Conservation (phyloP, 305 asterid genomes). For the Salvia sclarea region DNA sequence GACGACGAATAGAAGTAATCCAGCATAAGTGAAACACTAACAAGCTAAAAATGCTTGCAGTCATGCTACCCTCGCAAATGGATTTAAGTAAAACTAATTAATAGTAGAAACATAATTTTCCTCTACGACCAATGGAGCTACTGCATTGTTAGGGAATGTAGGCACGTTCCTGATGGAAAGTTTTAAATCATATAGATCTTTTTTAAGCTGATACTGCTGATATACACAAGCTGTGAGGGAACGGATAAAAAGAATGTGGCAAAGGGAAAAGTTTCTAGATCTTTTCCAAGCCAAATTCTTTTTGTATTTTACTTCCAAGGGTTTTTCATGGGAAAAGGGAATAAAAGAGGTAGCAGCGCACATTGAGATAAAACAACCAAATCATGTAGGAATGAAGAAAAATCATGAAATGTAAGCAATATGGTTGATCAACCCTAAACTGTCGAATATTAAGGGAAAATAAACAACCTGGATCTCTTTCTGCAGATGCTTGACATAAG, state of each 20-base stretch:
- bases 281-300: not conserved
- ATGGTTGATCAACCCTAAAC: not conserved
- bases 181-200: not conserved
- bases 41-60: not conserved
- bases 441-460: not conserved
- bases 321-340: not conserved
- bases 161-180: not conserved
- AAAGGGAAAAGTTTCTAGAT: not conserved
- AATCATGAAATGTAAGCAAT: not conserved
- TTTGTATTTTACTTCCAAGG: not conserved
- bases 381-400: not conserved
- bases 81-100: not conserved
- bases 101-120: not conserved
- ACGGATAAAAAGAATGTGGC: no score
- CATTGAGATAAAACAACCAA: not conserved
- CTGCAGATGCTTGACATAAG: constrained; percentile 79
- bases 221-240: no score
- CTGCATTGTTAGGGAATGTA: not conserved
- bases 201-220: not conserved
- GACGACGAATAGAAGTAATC: not conserved
- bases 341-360: not conserved
- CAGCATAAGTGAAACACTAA: not conserved
- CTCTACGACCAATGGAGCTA: not conserved
- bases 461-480: constrained; percentile 74
- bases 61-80: not conserved